A percentile compares a stretch with the other conserved stretches of the same genome.
These are phyloP conservation scores for Cladorrhinum sp. DNA, from an alignment of 2,329 filamentous ascomycete genomes.

Conservation along the genomic window DNA sequence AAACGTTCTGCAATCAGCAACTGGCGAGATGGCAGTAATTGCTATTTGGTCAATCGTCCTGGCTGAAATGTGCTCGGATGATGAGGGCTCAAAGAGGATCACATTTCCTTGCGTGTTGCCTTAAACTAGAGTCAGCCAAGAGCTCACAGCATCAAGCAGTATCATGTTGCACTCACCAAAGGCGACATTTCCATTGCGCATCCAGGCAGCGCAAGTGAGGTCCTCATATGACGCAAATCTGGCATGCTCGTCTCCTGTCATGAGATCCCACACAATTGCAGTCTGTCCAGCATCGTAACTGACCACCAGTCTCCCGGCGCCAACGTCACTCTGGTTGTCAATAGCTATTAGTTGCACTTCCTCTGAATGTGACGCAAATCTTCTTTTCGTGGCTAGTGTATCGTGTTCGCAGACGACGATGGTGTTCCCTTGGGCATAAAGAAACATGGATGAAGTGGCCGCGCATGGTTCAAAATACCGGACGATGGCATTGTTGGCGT, in stretches of 20 bases:
- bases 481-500: constrained; percentile 37
- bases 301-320: constrained; percentile 80
- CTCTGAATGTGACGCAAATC: constrained; percentile 79
- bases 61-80: constrained; percentile 86
- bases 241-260: constrained; percentile 85
- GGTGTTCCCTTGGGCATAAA: constrained; percentile 79
- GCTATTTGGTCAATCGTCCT: constrained; percentile 89
- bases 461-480: constrained; percentile 80
- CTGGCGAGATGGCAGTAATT: constrained; percentile 88
- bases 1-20: constrained; percentile 87
- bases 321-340: constrained; percentile 86
- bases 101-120: constrained; percentile 91
- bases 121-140: constrained; percentile 40
- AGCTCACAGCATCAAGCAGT: constrained; percentile 16
- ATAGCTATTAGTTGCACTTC: constrained; percentile 81
- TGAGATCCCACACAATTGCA: constrained; percentile 93
- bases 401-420: constrained; percentile 91
- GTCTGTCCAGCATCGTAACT: constrained; percentile 91
- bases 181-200: constrained; percentile 93
- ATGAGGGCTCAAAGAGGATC: constrained; percentile 89
- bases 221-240: constrained; percentile 91
- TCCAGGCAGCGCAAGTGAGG: constrained; percentile 83
- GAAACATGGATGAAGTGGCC: constrained; percentile 84
- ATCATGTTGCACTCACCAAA: constrained; percentile 67
- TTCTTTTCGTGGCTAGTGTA: constrained; percentile 80